Base-by-base conservation (phyloP, 257 asterid species). In the Fraxinus cuspidata region DNA sequence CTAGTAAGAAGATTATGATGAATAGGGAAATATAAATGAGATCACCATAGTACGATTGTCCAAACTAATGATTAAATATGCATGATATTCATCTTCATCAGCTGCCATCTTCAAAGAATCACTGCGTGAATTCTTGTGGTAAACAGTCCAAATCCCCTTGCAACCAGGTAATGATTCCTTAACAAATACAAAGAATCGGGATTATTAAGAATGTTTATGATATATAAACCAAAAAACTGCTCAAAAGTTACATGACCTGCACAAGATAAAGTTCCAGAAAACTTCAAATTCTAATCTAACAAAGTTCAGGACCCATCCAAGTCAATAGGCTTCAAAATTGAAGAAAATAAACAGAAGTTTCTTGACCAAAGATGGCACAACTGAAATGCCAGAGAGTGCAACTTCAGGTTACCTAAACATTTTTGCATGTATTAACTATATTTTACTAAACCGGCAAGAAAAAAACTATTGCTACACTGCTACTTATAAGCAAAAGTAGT, bases 131-230 rank as follows among this genome's bases (percentile, higher is more conserved):
- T 86, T 95, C 88, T 95, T 95, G 89, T 93, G 98, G 89, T 91
- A 95, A 81, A 95, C 99, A 63, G 98, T 90, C 99, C 99, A 95
- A 80, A 95, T 92, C 79, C 99, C 98, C 85, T 83, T 93, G 90
- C 99, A 95, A 67, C 98, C 98, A 37, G 98, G 99, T 72, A 95
- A 85, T 60, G 96, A 87, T 87, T 90, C 99, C 99, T 95, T 83
- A 77, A 86, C 68, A 80, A 74, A 80, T 31, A 75, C 44, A 75
- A 78, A 18, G 35, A 53, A 73, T 71, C 72, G 71, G 83, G 70
- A 60, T 65, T 35, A 74, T 70, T 40, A 63, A 40, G 60, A 70
- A 42, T 12, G 38, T 29, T 79, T 5, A 76, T 64, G 10, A 28
- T 5, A 51, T 37, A 38, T 23, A 78, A 65, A 68, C 68, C 65